phyloP scores from a whole-genome alignment of 2,329 filamentous ascomycete genomes.

The Aspergillus ustus region DNA sequence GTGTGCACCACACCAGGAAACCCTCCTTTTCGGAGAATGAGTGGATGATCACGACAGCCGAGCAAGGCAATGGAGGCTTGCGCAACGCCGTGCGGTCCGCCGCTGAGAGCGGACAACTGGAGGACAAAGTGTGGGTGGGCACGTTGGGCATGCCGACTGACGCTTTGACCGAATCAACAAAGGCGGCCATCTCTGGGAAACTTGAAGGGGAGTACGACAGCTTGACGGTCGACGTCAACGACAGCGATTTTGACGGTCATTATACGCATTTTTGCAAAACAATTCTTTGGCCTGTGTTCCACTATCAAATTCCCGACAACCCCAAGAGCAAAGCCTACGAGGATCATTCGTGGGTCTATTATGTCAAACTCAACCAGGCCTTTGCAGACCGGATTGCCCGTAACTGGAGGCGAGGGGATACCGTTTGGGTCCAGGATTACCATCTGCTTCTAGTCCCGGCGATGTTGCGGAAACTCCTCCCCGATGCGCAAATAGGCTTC shows the following conservation, averaged over 20 bases:
- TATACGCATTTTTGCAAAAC: conserved; percentile 98
- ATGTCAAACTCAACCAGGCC: conserved; percentile 87
- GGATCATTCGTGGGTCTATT: conserved; percentile 95
- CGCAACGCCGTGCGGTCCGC: conserved; percentile 85
- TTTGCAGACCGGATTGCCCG: conserved; percentile 90
- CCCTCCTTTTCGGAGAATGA: conserved; percentile 72
- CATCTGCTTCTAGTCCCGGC: conserved; percentile 85
- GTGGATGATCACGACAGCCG: conserved; percentile 82
- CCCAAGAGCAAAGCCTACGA: conserved; percentile 98
- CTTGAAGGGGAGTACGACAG: conserved; percentile 82
- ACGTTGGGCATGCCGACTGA: conserved; percentile 95
- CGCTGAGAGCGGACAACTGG: conserved; percentile 68
- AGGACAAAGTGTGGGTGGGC: conserved; percentile 86
- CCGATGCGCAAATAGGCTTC: conserved; percentile 93
- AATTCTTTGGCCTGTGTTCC: conserved; percentile 95
- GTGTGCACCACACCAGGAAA: conserved; percentile 62
- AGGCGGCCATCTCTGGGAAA: conserved; percentile 80
- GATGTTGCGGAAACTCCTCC: conserved; percentile 84
- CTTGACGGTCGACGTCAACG: conserved; percentile 80
- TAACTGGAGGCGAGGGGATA: conserved; percentile 91
- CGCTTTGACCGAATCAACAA: conserved; percentile 74
- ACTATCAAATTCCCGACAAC: conserved; percentile 97
- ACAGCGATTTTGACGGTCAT: conserved; percentile 92
- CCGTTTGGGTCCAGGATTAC: conserved; percentile 96
- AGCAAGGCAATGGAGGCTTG: conserved; percentile 91